Evolutionary conservation across 1,284 basidiomycete genomes (phyloP), one percentile per base, ranked within the genome.

Genomic region (Ustilago cynodontis): DNA sequence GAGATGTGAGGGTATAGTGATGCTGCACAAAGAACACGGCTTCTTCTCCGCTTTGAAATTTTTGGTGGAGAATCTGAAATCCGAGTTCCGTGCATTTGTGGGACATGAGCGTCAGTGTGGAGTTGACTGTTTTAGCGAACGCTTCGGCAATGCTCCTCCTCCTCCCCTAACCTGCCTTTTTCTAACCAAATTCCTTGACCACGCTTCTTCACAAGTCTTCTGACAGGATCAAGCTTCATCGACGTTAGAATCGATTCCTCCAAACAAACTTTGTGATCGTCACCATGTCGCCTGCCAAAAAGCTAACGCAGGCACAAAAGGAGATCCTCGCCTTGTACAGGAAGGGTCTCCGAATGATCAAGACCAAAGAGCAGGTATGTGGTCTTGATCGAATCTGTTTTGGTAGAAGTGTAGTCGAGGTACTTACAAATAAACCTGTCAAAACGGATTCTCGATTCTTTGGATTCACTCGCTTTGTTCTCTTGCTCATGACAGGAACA

Each of bases 321-420:
- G 77, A 82, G 49, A 71, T 83, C 33, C 41, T 83, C n/a, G 63
- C 81, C 5, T 65, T 83, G 1, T 83, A 83, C 56, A 69, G 82
- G n/a, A 67, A 58, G 45, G 82, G 81, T 2, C 68, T 82, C 22
- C 75, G 82, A 1, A 66, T 71, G 45, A 82, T 83, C 64, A 75
- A 79, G 55, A 72, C 67, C n/a, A 83, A 83, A 35, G 79, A 80
- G 47, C 68, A 67, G 63, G 82, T 83, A 67, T 11, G 82, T 68
- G 14, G 39, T 37, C 13, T 24, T 20, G n/a, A 8, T 43, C n/a
- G n/a, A 43, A 43, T n/a, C n/a, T 43, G 41, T 20, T 20, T 20
- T 20, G n/a, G 20, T 14, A 20, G 41, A 16, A 43, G 8, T 20
- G 18, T 43, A 39, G 41, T 7, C n/a, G 16, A 43, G 8, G 8